A percentile compares a stretch with the other conserved stretches of the same genome.
Evolutionary conservation across 2,329 filamentous ascomycete genomes (phyloP).

Genomic region (Aspergillus melleus): DNA sequence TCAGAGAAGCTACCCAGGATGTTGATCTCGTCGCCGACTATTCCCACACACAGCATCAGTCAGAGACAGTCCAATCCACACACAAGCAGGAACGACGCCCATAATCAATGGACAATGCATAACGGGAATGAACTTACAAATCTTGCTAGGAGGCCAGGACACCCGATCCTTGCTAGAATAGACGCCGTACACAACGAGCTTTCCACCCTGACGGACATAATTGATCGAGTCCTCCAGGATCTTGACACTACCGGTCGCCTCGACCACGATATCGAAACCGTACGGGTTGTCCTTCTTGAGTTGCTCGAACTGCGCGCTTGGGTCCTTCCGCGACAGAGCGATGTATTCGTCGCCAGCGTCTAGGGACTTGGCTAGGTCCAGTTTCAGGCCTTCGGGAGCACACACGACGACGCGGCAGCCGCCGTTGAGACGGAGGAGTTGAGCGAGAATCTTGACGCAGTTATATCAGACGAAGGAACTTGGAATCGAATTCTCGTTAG

Average conservation of each 20-base stretch:
- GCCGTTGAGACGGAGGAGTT: conserved; percentile 65
- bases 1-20: conserved; percentile 73
- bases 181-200: conserved; percentile 71
- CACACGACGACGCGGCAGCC: conserved; percentile 69
- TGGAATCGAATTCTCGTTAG: not conserved
- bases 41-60: not conserved
- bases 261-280: conserved; percentile 71
- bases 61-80: conserved; percentile 11
- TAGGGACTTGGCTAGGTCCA: conserved; percentile 62
- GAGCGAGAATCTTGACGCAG: conserved; percentile 50
- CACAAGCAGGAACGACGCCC: not conserved
- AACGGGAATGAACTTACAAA: conserved; percentile 60
- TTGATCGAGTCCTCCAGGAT: conserved; percentile 71
- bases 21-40: conserved; percentile 63
- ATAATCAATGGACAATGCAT: too few species aligned
- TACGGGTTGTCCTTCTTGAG: conserved; percentile 67
- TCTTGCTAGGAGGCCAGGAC: conserved; percentile 69
- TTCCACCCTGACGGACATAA: conserved; percentile 70
- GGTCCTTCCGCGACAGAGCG: conserved; percentile 49
- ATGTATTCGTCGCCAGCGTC: conserved; percentile 51
- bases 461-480: not conserved
- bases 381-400: conserved; percentile 68
- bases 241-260: conserved; percentile 68
- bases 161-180: conserved; percentile 65
- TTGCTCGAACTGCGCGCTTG: conserved; percentile 60